A percentile compares a stretch with the other conserved stretches of the same genome.
Evolutionary conservation across 2,329 filamentous ascomycete genomes (phyloP).

Genomic region (Alternaria ethzedia): DNA sequence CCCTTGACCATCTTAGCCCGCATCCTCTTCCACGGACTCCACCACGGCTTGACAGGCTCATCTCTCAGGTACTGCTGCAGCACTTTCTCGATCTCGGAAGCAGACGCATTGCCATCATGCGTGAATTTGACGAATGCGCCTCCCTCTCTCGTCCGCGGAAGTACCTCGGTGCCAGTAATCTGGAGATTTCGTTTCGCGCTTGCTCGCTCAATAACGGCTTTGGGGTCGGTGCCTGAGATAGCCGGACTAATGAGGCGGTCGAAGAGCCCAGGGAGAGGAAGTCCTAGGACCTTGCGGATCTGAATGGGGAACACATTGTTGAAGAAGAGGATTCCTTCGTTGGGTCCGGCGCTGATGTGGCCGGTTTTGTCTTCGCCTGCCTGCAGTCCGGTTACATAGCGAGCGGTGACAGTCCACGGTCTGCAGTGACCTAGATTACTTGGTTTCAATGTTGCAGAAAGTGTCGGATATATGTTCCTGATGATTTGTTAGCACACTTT

Average conservation of each 20-base stretch:
- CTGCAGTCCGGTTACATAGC: constrained; percentile 45
- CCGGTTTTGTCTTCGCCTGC: constrained; percentile 72
- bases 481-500: constrained; percentile 23
- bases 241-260: constrained; percentile 59
- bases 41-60: constrained; percentile 83
- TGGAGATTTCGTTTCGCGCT: constrained; percentile 65
- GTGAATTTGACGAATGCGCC: constrained; percentile 91
- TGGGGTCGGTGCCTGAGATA: constrained; percentile 62
- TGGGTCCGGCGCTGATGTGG: constrained; percentile 76
- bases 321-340: constrained; percentile 87
- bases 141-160: constrained; percentile 87
- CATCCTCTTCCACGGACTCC: constrained; percentile 80
- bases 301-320: constrained; percentile 89
- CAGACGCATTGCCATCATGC: constrained; percentile 56
- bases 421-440: not conserved
- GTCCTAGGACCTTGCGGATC: constrained; percentile 66
- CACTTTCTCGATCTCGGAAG: constrained; percentile 64
- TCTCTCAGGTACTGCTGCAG: constrained; percentile 70
- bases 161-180: constrained; percentile 77
- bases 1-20: constrained; percentile 78
- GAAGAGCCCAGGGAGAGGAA: constrained; percentile 60
- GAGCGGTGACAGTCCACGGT: constrained; percentile 16
- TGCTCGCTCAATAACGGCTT: constrained; percentile 61
- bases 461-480: constrained; percentile 19
- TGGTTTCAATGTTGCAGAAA: constrained; percentile 1